A percentile compares a stretch with the other conserved stretches of the same genome.
Evolutionary conservation across 148 eudicot species (phyloP).

Genomic region (Rhododendron vialii): DNA sequence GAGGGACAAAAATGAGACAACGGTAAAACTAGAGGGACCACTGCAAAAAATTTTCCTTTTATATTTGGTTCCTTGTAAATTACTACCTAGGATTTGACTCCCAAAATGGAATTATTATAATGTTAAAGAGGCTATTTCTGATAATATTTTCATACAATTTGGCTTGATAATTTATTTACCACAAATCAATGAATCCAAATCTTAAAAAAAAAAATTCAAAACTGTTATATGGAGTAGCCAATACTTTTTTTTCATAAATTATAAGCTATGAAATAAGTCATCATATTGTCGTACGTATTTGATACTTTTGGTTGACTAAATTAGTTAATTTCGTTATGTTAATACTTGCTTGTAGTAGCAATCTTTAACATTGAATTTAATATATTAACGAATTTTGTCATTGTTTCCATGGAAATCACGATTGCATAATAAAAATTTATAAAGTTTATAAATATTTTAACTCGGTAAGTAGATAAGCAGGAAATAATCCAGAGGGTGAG

Average conservation of each 20-base stretch:
- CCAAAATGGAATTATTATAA: neutral
- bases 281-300: neutral
- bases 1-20: no score
- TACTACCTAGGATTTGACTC: neutral
- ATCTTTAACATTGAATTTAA: neutral
- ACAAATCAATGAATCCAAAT: neutral
- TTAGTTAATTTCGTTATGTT: neutral
- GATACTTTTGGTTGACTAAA: neutral
- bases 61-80: neutral
- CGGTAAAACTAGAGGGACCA: no score
- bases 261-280: neutral
- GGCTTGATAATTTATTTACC: neutral
- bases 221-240: neutral
- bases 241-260: neutral
- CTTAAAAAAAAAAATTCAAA: neutral
- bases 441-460: no score
- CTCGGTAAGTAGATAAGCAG: neutral
- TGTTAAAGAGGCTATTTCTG: neutral
- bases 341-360: neutral
- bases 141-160: neutral
- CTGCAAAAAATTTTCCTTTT: neutral
- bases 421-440: no score
- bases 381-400: no score
- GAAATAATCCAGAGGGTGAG: no score
- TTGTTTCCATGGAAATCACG: no score